A percentile compares a stretch with the other conserved stretches of the same genome.
Evolutionary conservation across 1,139 yeast species (phyloP).

Genomic region (Kodamaea suecica): DNA sequence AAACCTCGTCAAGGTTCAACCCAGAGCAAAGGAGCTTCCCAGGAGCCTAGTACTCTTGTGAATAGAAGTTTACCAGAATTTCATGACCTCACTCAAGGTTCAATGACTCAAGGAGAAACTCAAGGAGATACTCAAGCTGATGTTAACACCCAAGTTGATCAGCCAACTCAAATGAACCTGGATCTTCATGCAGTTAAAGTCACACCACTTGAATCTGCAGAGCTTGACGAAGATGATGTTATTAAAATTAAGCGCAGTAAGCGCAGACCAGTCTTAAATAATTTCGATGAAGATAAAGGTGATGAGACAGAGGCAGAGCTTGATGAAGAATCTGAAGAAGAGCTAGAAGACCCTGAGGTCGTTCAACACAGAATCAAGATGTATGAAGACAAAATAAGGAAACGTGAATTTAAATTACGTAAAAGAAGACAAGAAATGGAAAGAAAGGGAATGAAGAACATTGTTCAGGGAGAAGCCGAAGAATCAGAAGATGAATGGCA

Average conservation of each 20-base stretch:
- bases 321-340: conserved; percentile 15
- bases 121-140: conserved; percentile 20
- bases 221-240: conserved; percentile 8
- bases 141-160: conserved; percentile 19
- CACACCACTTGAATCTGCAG: conserved; percentile 1
- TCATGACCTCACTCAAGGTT: conserved; percentile 16
- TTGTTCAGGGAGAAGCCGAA: conserved; percentile 83
- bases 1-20: conserved; percentile 22
- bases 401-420: conserved; percentile 36
- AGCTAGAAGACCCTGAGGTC: conserved; percentile 22
- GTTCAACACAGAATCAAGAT: conserved; percentile 30
- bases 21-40: conserved; percentile 7
- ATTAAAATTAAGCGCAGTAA: conserved; percentile 3
- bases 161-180: conserved; percentile 2
- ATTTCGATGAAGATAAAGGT: conserved; percentile 2
- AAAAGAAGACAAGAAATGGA: conserved; percentile 48
- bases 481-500: conserved; percentile 97
- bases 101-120: too few relatives aligned
- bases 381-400: conserved; percentile 39
- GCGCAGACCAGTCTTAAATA: conserved; percentile 2
- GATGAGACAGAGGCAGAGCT: conserved; percentile 7
- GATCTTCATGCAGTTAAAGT: conserved; percentile 2
- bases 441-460: conserved; percentile 47
- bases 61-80: conserved; percentile 21
- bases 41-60: conserved; percentile 8